Evolutionary conservation across 331 rosid species (phyloP).

Genomic region (Erythrophleum ivorense): DNA sequence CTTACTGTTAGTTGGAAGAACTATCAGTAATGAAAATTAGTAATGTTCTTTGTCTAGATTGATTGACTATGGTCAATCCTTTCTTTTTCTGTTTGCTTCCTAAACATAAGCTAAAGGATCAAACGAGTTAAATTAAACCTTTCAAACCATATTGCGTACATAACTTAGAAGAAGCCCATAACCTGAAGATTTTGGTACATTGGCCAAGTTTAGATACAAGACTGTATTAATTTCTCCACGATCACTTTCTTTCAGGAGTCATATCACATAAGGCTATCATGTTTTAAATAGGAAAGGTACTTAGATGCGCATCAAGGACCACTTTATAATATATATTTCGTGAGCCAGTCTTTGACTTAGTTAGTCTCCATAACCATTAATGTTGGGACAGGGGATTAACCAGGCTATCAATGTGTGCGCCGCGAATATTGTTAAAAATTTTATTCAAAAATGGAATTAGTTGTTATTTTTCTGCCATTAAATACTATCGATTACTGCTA

Average conservation of each 20-base stretch:
- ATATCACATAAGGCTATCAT: not conserved
- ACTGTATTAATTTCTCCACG: not conserved
- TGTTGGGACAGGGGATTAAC: not conserved
- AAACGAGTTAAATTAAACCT: not conserved
- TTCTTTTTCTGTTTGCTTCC: not conserved
- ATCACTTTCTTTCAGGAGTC: conserved; percentile 6
- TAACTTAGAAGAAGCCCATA: not conserved
- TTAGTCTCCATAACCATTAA: not conserved
- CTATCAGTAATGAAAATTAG: not conserved
- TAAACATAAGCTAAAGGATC: not conserved
- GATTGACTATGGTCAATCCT: not conserved
- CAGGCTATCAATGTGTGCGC: too few relatives aligned
- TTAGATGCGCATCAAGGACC: not conserved
- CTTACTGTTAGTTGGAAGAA: not conserved
- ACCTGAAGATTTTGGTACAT: not conserved
- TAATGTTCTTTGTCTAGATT: not conserved
- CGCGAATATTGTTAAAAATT: too few relatives aligned
- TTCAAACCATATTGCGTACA: not conserved
- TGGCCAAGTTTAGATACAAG: conserved; percentile 9
- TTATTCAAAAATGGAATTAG: too few relatives aligned
- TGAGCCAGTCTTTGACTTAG: not conserved
- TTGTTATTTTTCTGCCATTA: too few relatives aligned
- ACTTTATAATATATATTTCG: not conserved
- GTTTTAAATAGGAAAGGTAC: not conserved
- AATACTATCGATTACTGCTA: too few relatives aligned